Conservation (phyloP, 108 stramenopile genomes). For the Pseudonitzschia delicatissima region DNA sequence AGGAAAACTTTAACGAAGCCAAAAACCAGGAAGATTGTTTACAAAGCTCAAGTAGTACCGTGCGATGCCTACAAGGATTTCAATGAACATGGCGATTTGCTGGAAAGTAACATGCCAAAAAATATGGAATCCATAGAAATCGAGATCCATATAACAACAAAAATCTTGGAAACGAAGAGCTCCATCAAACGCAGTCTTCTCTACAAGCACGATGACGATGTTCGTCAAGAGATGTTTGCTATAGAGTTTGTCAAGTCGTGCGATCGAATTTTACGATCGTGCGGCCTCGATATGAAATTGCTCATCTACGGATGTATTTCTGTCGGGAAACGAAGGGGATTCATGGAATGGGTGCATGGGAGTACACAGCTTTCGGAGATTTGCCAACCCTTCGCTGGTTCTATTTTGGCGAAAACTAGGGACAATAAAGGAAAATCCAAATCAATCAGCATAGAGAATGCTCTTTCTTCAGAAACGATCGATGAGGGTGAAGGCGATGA, state of each 20-base stretch:
- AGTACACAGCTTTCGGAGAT: slow-evolving; percentile 81
- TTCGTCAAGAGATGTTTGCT: slow-evolving; percentile 83
- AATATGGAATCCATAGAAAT: slow-evolving; percentile 42
- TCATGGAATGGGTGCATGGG: slow-evolving; percentile 86
- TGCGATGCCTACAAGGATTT: slow-evolving; percentile 25
- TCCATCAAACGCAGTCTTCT: slow-evolving; percentile 53
- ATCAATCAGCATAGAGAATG: slow-evolving; percentile 2
- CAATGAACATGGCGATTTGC: slow-evolving; percentile 63
- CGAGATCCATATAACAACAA: slow-evolving; percentile 48
- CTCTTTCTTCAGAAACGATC: too few relatives aligned
- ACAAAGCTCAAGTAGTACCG: slow-evolving; percentile 11
- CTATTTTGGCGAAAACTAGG: slow-evolving; percentile 29
- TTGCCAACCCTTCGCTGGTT: slow-evolving; percentile 59
- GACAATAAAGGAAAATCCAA: slow-evolving; percentile 3
- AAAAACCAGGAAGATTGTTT: neutral
- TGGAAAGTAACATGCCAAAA: neutral
- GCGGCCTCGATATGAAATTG: slow-evolving; percentile 81
- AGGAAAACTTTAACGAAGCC: neutral
- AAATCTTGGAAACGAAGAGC: slow-evolving; percentile 22
- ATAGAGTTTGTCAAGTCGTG: slow-evolving; percentile 80
- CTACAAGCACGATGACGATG: slow-evolving; percentile 87
- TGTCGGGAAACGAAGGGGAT: slow-evolving; percentile 68
- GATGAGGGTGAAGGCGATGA: neutral
- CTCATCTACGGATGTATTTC: slow-evolving; percentile 79
- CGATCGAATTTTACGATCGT: slow-evolving; percentile 62